These are phyloP conservation scores for Aspergillus fumigatiaffinis DNA, from an alignment of 2,329 filamentous ascomycete genomes.

Conservation along the genomic window DNA sequence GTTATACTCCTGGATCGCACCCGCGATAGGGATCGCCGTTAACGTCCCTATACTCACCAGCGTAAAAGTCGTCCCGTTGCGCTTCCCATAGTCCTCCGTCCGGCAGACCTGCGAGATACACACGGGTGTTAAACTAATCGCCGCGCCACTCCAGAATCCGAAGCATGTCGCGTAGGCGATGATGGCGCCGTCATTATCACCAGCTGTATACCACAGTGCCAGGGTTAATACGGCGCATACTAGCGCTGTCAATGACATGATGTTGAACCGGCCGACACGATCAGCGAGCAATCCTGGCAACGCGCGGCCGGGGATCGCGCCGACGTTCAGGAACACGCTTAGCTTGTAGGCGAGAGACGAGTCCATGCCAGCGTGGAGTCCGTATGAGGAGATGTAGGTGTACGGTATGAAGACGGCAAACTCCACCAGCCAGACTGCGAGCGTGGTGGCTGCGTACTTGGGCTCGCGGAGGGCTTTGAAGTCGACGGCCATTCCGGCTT, in stretches of 20 bases:
- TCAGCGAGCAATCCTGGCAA: slow-evolving; percentile 33
- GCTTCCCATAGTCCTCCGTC: slow-evolving; percentile 24
- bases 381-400: slow-evolving; percentile 33
- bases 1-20: slow-evolving; percentile 12
- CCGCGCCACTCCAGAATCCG: slow-evolving; percentile 24
- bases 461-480: slow-evolving; percentile 22
- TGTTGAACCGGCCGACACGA: slow-evolving; percentile 29
- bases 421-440: slow-evolving; percentile 32
- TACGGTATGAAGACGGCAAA: slow-evolving; percentile 35
- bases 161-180: slow-evolving; percentile 20
- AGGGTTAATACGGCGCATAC: slow-evolving; percentile 18
- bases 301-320: slow-evolving; percentile 28
- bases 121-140: slow-evolving; percentile 28
- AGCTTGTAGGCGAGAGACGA: slow-evolving; percentile 25
- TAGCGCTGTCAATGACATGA: slow-evolving; percentile 19
- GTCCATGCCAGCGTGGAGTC: slow-evolving; percentile 22
- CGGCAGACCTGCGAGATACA: slow-evolving; percentile 29
- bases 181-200: slow-evolving; percentile 12
- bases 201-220: slow-evolving; percentile 20
- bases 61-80: slow-evolving; percentile 23
- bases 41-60: slow-evolving; percentile 21
- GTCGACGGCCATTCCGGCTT: slow-evolving; percentile 14
- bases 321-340: slow-evolving; percentile 29
- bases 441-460: slow-evolving; percentile 22
- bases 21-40: slow-evolving; percentile 23